Percentiles rank a stretch among this genome's conserved stretches.
These are phyloP conservation scores for Emericellopsis terricola DNA, from an alignment of 495 filamentous ascomycete species.

Conservation along the genomic window DNA sequence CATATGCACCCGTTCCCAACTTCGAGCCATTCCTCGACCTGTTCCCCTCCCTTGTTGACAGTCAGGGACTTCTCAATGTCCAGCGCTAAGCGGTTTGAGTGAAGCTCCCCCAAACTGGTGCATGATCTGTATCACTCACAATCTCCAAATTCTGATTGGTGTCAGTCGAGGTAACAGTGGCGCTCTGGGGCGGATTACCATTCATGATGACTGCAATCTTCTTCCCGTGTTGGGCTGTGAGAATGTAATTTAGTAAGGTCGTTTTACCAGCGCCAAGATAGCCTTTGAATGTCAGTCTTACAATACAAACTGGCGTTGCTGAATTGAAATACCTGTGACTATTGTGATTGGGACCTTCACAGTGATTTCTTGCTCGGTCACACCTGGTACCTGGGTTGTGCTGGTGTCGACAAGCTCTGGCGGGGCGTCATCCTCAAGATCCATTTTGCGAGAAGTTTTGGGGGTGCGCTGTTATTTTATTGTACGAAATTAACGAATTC, in stretches of 20 bases:
- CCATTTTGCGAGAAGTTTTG: conserved; percentile 13
- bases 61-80: conserved; percentile 93
- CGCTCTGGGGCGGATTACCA: too few species aligned
- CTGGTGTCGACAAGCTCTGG: conserved; percentile 50
- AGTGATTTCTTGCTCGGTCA: conserved; percentile 30
- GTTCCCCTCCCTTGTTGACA: conserved; percentile 64
- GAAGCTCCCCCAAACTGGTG: too few species aligned
- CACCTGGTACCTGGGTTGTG: conserved; percentile 7
- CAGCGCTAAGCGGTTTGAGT: conserved; percentile 54
- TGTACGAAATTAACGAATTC: not conserved
- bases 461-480: not conserved
- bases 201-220: conserved; percentile 96
- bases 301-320: conserved; percentile 6
- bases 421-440: conserved; percentile 51
- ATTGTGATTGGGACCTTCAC: conserved; percentile 85
- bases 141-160: conserved; percentile 66
- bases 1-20: conserved; percentile 96
- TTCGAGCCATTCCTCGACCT: conserved; percentile 89
- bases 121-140: conserved; percentile 48
- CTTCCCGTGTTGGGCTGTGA: conserved; percentile 87
- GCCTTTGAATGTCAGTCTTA: conserved; percentile 8
- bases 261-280: conserved; percentile 95
- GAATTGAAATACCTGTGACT: conserved; percentile 51
- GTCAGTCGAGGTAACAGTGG: too few species aligned
- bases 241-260: conserved; percentile 86